Evolutionary conservation across 192 early-diverging fungal genomes (phyloP), one percentile per base, ranked within the genome.

Genomic region (Haplosporangium gracile): DNA sequence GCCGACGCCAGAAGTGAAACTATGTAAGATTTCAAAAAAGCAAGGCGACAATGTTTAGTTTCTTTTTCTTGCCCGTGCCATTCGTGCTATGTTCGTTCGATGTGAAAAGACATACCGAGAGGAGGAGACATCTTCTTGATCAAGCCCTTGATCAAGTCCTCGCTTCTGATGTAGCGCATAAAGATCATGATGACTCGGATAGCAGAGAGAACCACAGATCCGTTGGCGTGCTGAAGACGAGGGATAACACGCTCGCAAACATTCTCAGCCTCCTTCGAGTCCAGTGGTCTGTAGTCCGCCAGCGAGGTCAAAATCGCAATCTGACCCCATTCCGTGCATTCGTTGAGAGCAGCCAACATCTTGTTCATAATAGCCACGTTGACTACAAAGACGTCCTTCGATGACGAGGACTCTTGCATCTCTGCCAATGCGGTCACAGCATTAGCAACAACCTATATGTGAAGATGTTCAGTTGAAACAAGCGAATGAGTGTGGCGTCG

Each of bases 321-420:
- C 83, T 99, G 97, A 53, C 98, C 97, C 98, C 98, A 99, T 93
- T 99, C 98, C 53, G 96, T 96, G 85, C 97, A 99, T 86, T 99
- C 98, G 88, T 99, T 99, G 60, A 99, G 83, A 11, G 97, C 97
- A 18, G 95, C 93, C 81, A 99, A 89, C 82, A 99, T 90, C 88
- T 96, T 97, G 60, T 91, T 89, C 47, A 97, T 92, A 18, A 90
- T 91, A 18, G 82, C 75, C n/a, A 89, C 77, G 68, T 96, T 96
- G 69, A 99, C 91, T 16, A 87, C 77, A 88, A 98, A 97, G 63
- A 97, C 88, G 74, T 95, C 93, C 75, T 65, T 65, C 32, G 60
- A 88, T 1, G 89, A 88, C 13, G 94, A 90, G 38, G 92, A 91
- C 32, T 96, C 95, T 75, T 94, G 92, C 80, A 99, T 99, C 80